Base-by-base conservation (phyloP, 768 basidiomycete species). In the Pleurotus citrinopileatus region DNA sequence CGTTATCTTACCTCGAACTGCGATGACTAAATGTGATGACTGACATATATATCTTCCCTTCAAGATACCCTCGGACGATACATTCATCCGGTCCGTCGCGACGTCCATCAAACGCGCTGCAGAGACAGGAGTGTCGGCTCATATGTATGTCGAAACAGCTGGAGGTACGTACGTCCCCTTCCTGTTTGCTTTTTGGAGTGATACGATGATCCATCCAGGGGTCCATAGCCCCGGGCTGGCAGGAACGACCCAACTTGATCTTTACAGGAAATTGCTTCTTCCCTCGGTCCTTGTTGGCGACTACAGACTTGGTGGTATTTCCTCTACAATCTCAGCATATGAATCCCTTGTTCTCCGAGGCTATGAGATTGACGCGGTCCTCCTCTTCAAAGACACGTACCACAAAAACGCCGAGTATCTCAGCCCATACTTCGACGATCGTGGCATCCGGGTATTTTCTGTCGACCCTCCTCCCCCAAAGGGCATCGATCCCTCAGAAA, bases 111-210 rank as follows among this genome's bases (percentile, higher is more conserved):
- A 68, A 22, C 81, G 81, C 61, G 84, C 86, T 1, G 59, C 64
- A 3, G 58, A 56, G 1, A 46, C 61, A 19, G 59, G 54, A 2
- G 61, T 61, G 8, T 61, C 60, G 10, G 74, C 78, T 2, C 81
- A 87, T 61, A 79, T 94, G 76, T 98, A 88, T 62, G 72, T 98
- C 42, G 96, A 98, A 70, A 95, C 96, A 7, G 96, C 95, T 12
- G 96, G 96, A 82, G 96, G 95, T 93, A 68, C 76, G 83, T 26
- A 36, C 47, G 9, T 1, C 27, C 37, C 28, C n/a, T 19, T 52
- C n/a, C 22, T 43, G 7, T 19, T 55, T 26, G 50, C 19, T 42
- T 52, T 38, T 55, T 55, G 55, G 44, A 12, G 27, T 54, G 52
- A 37, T 37, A 52, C 17, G n/a, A 47, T 17, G 25, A 19, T 5